Base-by-base conservation (phyloP, 257 asterid genomes). In the Ophiorrhiza pumila region DNA sequence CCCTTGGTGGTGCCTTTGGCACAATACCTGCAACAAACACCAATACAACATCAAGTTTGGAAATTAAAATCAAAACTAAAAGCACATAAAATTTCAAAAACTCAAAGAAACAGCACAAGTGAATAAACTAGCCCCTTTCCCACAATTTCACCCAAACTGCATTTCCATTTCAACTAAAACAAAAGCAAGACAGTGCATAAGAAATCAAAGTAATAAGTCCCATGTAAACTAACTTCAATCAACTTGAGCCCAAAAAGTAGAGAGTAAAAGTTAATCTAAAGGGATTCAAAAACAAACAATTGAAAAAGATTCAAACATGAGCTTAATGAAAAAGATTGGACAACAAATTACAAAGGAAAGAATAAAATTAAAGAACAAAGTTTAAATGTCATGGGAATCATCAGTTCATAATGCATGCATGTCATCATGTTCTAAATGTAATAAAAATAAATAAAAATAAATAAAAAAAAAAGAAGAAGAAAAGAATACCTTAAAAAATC, bases 1-100 rank as follows among this genome's bases (percentile, higher is more conserved):
- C 85, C 67, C 68, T 84, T 37, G 70, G 74, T 22, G 82, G 80
- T 27, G 63, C 46, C 81, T 90, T 91, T 45, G 96, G 97, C 79
- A 91, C 91, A 52, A 91, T 88, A 27, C 95, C 97, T 91, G 74
- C 68, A 57, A 39, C 57, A 79, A 68, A 6, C n/a, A 65, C 56
- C 79, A 71, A 75, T 31, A 59, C 69, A 71, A 62, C 5, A 42
- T 37, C 29, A 52, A 37, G 12, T 68, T 4, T 13, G 39, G 67
- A 45, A 55, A 55, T 29, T 23, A 42, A 69, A 18, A 1, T 50
- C 8, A 37, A 62, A 73, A 68, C 22, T 23, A 35, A 45, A 4
- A 22, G 29, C 11, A 39, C 37, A 27, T 29, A n/a, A 55, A 39
- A 6, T 32, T 74, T 22, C 27, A 31, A 64, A 39, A 2, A 31